Evolutionary conservation across 148 eudicot species (phyloP).

Genomic region (Gaultheria prostrata): DNA sequence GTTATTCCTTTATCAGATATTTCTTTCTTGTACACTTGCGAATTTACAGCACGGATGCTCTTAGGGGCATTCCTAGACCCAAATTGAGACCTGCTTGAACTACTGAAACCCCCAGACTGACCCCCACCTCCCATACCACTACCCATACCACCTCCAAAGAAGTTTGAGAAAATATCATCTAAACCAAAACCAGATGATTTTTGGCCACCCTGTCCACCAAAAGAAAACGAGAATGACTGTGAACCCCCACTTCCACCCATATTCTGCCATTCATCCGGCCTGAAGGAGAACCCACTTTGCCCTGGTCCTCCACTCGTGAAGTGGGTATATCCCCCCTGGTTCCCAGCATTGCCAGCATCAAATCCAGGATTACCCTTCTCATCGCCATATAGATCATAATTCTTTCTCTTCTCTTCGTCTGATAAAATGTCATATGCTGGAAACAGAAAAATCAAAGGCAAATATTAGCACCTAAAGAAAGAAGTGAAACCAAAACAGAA

Average conservation of each 20-base stretch:
- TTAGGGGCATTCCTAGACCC: conserved; percentile 41
- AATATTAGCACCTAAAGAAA: neutral
- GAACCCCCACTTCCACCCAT: conserved; percentile 73
- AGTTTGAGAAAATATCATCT: conserved; percentile 73
- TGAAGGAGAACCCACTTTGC: conserved; percentile 47
- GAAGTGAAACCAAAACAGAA: neutral
- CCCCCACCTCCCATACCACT: conserved; percentile 60
- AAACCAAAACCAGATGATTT: conserved; percentile 63
- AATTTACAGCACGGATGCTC: conserved; percentile 44
- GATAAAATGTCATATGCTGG: conserved; percentile 91
- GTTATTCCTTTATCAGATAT: conserved; percentile 64
- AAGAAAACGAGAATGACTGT: conserved; percentile 80
- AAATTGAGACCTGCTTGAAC: conserved; percentile 51
- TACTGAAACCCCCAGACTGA: conserved; percentile 52
- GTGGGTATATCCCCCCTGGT: conserved; percentile 53
- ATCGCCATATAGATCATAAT: conserved; percentile 89
- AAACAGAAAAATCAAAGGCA: conserved; percentile 17
- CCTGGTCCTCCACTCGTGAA: conserved; percentile 80
- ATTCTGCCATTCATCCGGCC: conserved; percentile 65
- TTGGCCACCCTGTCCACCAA: conserved; percentile 69
- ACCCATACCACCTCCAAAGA: conserved; percentile 48
- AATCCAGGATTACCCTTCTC: conserved; percentile 79
- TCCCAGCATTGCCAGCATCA: conserved; percentile 54
- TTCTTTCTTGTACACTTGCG: conserved; percentile 65
- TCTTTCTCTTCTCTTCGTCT: conserved; percentile 89